Evolutionary conservation across 371 early-diverging fungal genomes (phyloP), one percentile per base, ranked within the genome.

Genomic region (Haplosporangium sp.): DNA sequence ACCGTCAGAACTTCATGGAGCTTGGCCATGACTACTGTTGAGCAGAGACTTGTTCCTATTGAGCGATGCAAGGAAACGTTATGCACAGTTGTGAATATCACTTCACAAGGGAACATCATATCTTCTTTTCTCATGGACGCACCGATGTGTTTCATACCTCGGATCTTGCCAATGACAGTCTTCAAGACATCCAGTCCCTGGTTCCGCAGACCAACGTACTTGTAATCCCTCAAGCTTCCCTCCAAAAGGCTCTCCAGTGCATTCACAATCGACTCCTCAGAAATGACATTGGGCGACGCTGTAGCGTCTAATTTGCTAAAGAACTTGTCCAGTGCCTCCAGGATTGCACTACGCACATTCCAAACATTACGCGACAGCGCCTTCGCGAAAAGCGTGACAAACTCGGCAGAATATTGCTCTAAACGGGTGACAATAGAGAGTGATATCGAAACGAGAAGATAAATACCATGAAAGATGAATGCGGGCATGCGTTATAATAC

Each of bases 341-440:
- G 63, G 14, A 90, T 84, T 8, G 89, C 86, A 11, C 87, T 53
- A 16, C 89, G 86, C 1, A 94, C 89, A 67, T 93, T 95, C 95
- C 94, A 94, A 7, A 92, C 86, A 38, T 89, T 88, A 5, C 86
- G 86, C 7, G 81, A 81, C 37, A 92, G 71, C 10, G 86, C 73
- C 0, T 76, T 60, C 8, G 79, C 64, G 0, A 90, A 36, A 5
- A 46, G 2, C 1, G 64, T 56, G 1, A 80, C 81, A 57, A 88
- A 82, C 55, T 83, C 81, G 14, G 58, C 83, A 74, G 73, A 55
- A 46, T 66, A 37, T 71, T 67, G 64, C 20, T 37, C 71, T 77
- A 47, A 29, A 29, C 18, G 38, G 14, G 13, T n/a, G 23, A 63
- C 1, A 29, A 40, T 11, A 48, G 21, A 45, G 29, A 69, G 36